These are phyloP conservation scores for Bertia moriformis DNA, from an alignment of 2,329 filamentous ascomycete species.

Conservation along the genomic window DNA sequence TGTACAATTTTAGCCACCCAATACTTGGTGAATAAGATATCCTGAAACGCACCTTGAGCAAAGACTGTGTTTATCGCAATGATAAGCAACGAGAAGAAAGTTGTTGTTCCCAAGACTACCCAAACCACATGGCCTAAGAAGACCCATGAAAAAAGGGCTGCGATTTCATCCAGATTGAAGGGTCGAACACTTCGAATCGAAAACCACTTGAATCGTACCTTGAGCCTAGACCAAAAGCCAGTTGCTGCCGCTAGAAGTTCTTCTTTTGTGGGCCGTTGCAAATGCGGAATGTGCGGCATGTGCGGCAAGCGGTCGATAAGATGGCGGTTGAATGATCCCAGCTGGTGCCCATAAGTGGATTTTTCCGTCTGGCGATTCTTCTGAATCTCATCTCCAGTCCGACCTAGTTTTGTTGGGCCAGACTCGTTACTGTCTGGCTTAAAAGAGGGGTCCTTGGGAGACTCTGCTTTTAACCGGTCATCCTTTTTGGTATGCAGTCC, in stretches of 20 bases:
- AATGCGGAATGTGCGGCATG: constrained; percentile 50
- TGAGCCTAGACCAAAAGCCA: constrained; percentile 80
- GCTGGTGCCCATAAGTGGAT: too few relatives aligned
- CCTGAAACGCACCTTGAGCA: constrained; percentile 56
- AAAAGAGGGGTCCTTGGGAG: background rate
- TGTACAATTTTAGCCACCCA: constrained; percentile 19
- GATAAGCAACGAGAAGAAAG: constrained; percentile 85
- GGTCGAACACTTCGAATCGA: constrained; percentile 86
- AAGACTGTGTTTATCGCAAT: constrained; percentile 90
- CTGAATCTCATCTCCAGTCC: too few relatives aligned
- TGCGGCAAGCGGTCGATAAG: constrained; percentile 10
- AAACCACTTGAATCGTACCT: constrained; percentile 92
- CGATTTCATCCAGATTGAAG: constrained; percentile 90
- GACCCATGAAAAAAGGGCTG: constrained; percentile 79
- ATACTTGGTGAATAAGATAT: too few relatives aligned
- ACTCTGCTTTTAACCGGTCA: background rate
- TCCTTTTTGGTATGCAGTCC: background rate
- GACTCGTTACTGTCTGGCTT: too few relatives aligned
- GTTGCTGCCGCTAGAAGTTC: constrained; percentile 83
- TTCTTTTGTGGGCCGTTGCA: constrained; percentile 66
- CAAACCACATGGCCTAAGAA: constrained; percentile 84
- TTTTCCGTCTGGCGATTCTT: too few relatives aligned
- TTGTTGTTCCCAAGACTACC: constrained; percentile 93
- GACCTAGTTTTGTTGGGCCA: too few relatives aligned
- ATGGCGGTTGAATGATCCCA: background rate